Base-by-base conservation (phyloP, 768 basidiomycete species). In the Podaxis sp. region DNA sequence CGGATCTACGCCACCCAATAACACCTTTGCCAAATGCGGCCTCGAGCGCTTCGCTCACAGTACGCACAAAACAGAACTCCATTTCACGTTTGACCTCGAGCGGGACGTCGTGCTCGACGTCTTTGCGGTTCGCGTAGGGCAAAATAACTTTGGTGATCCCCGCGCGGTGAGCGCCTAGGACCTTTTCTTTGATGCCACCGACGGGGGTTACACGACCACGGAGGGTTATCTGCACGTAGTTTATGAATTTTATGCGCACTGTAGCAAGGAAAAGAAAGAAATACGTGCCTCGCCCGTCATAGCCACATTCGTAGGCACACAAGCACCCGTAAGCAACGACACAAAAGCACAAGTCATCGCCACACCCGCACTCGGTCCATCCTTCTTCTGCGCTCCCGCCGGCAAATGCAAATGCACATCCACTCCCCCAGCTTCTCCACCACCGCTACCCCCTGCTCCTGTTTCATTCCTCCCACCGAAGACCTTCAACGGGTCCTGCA, bases 361-460 rank as follows among this genome's bases (percentile, higher is more conserved):
- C 24, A 96, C 81, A 2, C 95, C 95, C 0, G 94, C 95, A 69
- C 90, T 93, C 0, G 95, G 94, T 0, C 95, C 95, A 69, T 96
- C 95, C 77, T 96, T 97, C 82, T 88, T 93, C 74, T 95, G 90
- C 2, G 93, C 91, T 0, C 95, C 96, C 1, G 91, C 84, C 0
- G 95, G 96, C 8, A 96, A 78, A 70, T 97, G 95, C 15, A 95
- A 76, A 68, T 98, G 95, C 10, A 98, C 77, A 70, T 98, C 94
- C 51, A 95, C 84, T 22, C 80, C 74, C 56, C 37, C 48, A 1
- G 52, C 64, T 44, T 51, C 58, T 13, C 44, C 49, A 28, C n/a
- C 56, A 17, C 20, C 56, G 46, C 41, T 7, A 26, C 64, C 48
- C 15, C 51, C 11, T 4, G 48, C 63, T 57, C 90, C 83, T 0